These are phyloP conservation scores for Hibiscus syriacus DNA, from an alignment of 345 rosid species.

Conservation along the genomic window DNA sequence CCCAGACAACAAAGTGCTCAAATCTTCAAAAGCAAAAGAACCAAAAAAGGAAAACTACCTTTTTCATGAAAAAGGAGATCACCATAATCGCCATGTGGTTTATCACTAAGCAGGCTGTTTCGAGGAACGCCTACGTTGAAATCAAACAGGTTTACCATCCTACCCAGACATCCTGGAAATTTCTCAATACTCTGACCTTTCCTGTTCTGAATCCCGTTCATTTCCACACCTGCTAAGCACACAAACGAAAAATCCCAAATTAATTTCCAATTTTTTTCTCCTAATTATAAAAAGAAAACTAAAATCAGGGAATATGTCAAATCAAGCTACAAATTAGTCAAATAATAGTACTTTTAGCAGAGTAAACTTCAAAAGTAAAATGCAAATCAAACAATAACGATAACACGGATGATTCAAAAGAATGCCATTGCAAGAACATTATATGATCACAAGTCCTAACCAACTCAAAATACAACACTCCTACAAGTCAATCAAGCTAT, in stretches of 20 bases:
- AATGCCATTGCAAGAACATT: background rate
- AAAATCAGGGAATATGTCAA: background rate
- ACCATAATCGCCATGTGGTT: conserved; percentile 58
- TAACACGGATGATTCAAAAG: background rate
- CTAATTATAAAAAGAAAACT: background rate
- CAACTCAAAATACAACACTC: background rate
- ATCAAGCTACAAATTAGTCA: background rate
- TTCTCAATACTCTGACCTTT: conserved; percentile 45
- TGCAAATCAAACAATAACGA: background rate
- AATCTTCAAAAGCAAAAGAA: background rate
- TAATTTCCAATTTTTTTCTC: background rate
- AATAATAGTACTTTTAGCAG: background rate
- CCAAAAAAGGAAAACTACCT: background rate
- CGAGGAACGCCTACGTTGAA: conserved; percentile 45
- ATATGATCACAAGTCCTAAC: background rate
- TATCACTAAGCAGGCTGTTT: conserved; percentile 36
- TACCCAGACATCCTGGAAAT: conserved; percentile 56
- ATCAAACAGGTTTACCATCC: conserved; percentile 60
- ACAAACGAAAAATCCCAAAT: conserved; percentile 7
- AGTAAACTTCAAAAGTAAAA: background rate
- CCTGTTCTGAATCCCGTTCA: conserved; percentile 46
- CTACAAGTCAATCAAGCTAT: background rate
- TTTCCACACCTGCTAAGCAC: conserved; percentile 40
- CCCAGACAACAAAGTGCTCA: background rate
- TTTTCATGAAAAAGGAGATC: conserved; percentile 11